phyloP scores from a whole-genome alignment of 345 rosid species.

The Salix koriyanagi region DNA sequence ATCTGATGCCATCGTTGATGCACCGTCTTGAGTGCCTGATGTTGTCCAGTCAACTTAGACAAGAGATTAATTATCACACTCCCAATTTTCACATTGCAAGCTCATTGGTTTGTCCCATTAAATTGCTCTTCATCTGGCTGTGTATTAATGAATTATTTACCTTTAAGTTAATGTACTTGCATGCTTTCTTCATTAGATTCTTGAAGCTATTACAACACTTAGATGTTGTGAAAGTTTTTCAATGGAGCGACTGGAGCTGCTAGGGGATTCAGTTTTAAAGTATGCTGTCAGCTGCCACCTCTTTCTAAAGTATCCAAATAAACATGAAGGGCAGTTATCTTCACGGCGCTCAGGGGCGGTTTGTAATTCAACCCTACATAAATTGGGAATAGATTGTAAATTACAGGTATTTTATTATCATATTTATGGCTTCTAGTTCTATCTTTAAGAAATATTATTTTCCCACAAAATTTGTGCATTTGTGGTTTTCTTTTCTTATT shows the following conservation, averaged over 20 bases:
- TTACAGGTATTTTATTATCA: constrained; percentile 52
- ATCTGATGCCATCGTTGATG: constrained; percentile 82
- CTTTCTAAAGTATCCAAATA: constrained; percentile 57
- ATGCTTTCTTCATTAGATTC: constrained; percentile 43
- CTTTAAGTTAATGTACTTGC: background rate
- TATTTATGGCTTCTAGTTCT: background rate
- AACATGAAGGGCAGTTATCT: constrained; percentile 71
- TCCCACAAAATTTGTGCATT: background rate
- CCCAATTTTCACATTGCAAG: constrained; percentile 48
- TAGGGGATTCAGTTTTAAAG: constrained; percentile 92
- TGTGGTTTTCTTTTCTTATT: background rate
- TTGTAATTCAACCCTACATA: constrained; percentile 64
- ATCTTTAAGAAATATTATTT: background rate
- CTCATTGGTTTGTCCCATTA: constrained; percentile 49
- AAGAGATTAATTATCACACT: constrained; percentile 50
- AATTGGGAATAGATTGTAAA: constrained; percentile 50
- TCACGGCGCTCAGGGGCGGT: constrained; percentile 37
- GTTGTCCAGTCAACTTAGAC: constrained; percentile 88
- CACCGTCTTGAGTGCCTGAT: constrained; percentile 74
- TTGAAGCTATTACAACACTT: constrained; percentile 74
- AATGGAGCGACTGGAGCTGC: constrained; percentile 91
- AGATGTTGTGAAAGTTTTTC: constrained; percentile 74
- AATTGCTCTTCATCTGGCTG: background rate
- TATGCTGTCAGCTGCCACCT: constrained; percentile 71
- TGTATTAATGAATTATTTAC: constrained; percentile 5